Evolutionary conservation across 805 yeast genomes (phyloP), one percentile per base, ranked within the genome.

Genomic region (Saccharomycopsis sp.): DNA sequence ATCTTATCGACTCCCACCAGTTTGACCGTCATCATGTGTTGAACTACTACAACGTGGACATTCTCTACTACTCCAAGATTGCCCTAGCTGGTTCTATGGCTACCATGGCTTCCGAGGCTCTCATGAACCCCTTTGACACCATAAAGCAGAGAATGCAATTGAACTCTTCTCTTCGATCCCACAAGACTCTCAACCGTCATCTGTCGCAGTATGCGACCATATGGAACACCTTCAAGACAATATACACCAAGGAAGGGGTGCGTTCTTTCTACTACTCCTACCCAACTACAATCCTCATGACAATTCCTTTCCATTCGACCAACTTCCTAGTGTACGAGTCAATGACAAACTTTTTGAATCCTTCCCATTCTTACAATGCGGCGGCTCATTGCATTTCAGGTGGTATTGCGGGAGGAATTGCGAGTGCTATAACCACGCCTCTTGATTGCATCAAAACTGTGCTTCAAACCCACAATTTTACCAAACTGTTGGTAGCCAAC

Each of bases 101-200:
- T 16, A 92, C 97, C 2, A 82, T 83, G 15, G 87, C 92, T 1
- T 84, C 91, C 3, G 98, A 92, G 71, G 97, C 97, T 2, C 76
- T 94, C 64, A 91, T 92, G 97, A 92, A 92, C 62, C 99, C 99
- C 44, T 92, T 92, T 67, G 99, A 92, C 67, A 95, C 92, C 24
- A 76, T 94, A 59, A 92, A 92, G 70, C 99, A 92, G 74, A 80
- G 98, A 72, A 90, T 92, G 96, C 99, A 92, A 72, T 64, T 82
- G 44, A 69, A 70, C 12, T 62, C 71, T 48, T 58, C 58, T 55
- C 57, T 52, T 50, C 55, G 57, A 34, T 56, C 40, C 7, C 16
- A 5, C 18, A 44, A 44, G 8, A 12, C 18, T 18, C 18, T n/a
- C 18, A 44, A 16, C 53, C 71, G 70, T 60, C 37, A 29, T 29